Percentiles rank a stretch among this genome's conserved stretches.
phyloP scores from a whole-genome alignment of 495 filamentous ascomycete species.

The Penicillium macrosclerotiorum region DNA sequence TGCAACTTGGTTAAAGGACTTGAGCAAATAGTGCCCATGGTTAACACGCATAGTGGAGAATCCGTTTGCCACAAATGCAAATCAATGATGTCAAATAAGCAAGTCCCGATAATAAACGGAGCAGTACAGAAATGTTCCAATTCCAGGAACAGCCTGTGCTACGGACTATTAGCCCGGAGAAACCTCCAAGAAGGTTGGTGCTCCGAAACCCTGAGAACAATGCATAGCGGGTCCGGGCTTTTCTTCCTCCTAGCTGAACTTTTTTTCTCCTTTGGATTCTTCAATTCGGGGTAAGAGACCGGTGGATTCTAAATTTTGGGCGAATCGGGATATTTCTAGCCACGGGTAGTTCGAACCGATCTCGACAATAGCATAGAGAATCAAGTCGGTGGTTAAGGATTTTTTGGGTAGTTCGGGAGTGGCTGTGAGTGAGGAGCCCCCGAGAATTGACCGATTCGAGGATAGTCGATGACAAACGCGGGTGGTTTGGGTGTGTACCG shows the following conservation, averaged over 20 bases:
- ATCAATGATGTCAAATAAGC: neutral
- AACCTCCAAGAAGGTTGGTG: slow-evolving; percentile 19
- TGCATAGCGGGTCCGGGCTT: slow-evolving; percentile 10
- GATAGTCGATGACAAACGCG: neutral
- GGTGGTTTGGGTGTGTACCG: neutral
- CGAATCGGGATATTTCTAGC: slow-evolving; percentile 9
- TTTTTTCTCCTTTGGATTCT: neutral
- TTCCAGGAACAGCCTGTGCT: neutral
- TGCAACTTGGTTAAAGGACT: neutral
- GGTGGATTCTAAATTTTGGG: neutral
- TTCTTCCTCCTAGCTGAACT: neutral
- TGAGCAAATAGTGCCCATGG: slow-evolving; percentile 1
- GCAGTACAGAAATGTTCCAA: neutral
- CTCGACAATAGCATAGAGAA: neutral
- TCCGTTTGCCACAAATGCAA: neutral
- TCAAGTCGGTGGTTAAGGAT: neutral
- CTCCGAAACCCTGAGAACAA: slow-evolving; percentile 19
- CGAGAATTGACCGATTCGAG: slow-evolving; percentile 18
- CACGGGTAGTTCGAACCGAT: neutral
- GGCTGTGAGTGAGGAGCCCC: neutral
- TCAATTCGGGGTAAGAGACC: neutral
- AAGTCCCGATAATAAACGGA: neutral
- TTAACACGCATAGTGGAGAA: neutral
- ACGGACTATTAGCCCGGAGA: slow-evolving; percentile 14
- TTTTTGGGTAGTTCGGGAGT: neutral